Conservation (phyloP, 805 yeast genomes). For the Ogataea paradorogensis region DNA sequence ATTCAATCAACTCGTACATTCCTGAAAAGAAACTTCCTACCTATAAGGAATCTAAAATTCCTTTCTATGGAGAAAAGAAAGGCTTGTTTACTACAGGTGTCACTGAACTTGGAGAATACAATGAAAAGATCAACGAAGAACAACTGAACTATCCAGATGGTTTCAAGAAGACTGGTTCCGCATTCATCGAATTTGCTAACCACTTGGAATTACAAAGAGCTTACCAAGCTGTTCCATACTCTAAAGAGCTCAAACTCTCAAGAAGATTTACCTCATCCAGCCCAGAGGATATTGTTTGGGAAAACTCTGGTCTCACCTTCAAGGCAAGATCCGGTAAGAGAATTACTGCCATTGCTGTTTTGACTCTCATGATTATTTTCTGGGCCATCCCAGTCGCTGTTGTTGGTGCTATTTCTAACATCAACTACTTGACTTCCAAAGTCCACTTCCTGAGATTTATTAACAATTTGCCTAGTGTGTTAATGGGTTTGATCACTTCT, state of each 20-base stretch:
- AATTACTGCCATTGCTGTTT: slow-evolving; percentile 57
- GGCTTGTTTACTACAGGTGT: slow-evolving; percentile 75
- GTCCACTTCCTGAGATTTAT: slow-evolving; percentile 76
- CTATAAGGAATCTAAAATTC: slow-evolving; percentile 65
- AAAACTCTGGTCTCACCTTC: slow-evolving; percentile 59
- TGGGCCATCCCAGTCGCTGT: slow-evolving; percentile 99
- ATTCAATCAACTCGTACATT: slow-evolving; percentile 61
- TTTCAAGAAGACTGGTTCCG: slow-evolving; percentile 59
- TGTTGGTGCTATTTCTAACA: slow-evolving; percentile 90
- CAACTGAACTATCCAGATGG: slow-evolving; percentile 53
- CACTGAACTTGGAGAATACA: slow-evolving; percentile 64
- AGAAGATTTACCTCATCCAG: slow-evolving; percentile 58
- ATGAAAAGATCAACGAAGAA: slow-evolving; percentile 55
- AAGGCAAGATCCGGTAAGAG: slow-evolving; percentile 56
- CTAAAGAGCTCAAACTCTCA: slow-evolving; percentile 41
- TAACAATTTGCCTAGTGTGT: slow-evolving; percentile 61
- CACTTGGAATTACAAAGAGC: slow-evolving; percentile 89
- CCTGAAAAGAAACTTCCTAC: slow-evolving; percentile 78
- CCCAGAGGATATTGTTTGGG: slow-evolving; percentile 87
- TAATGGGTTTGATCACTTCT: slow-evolving; percentile 85
- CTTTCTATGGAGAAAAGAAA: slow-evolving; percentile 77
- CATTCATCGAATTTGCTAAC: slow-evolving; percentile 75
- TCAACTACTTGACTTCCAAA: slow-evolving; percentile 65
- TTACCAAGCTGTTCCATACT: slow-evolving; percentile 72
- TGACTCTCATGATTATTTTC: slow-evolving; percentile 69